Evolutionary conservation across 768 basidiomycete genomes (phyloP).

Genomic region (Tephrocybe sp.): DNA sequence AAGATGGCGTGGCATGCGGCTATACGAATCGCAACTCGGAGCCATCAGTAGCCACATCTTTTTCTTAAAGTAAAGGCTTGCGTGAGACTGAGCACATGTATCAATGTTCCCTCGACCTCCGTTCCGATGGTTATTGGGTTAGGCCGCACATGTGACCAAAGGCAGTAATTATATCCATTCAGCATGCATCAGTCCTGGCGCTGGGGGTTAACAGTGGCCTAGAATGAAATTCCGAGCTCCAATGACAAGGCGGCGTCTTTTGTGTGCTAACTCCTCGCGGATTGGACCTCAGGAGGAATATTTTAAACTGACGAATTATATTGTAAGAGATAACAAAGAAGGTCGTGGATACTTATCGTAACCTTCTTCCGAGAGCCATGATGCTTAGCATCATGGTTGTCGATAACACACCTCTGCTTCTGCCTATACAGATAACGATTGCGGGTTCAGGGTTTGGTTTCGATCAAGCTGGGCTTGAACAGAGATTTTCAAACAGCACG

Average conservation of each 20-base stretch:
- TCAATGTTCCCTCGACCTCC: slow-evolving; percentile 27
- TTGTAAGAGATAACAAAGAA: slow-evolving; percentile 12
- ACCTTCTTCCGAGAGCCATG: neutral
- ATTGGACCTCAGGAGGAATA: slow-evolving; percentile 2
- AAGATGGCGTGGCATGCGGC: slow-evolving; percentile 24
- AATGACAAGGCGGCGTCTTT: slow-evolving; percentile 8
- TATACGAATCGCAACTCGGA: slow-evolving; percentile 22
- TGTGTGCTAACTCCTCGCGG: slow-evolving; percentile 9
- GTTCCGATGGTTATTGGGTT: slow-evolving; percentile 31
- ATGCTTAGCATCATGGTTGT: neutral
- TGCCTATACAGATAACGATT: neutral
- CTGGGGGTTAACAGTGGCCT: neutral
- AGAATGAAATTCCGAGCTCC: slow-evolving; percentile 12
- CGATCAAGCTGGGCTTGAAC: neutral
- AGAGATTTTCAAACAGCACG: neutral
- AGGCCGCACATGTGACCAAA: slow-evolving; percentile 28
- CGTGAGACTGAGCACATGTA: slow-evolving; percentile 35
- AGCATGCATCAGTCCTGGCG: slow-evolving; percentile 7
- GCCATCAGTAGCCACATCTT: slow-evolving; percentile 28
- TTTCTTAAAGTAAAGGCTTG: slow-evolving; percentile 22
- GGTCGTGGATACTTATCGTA: neutral
- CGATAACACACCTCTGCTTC: neutral
- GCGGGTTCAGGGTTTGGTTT: neutral
- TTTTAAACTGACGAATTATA: neutral
- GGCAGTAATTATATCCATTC: slow-evolving; percentile 13